Conservation (phyloP, 1,139 yeast genomes). For the Candida pseudocylindracea region DNA sequence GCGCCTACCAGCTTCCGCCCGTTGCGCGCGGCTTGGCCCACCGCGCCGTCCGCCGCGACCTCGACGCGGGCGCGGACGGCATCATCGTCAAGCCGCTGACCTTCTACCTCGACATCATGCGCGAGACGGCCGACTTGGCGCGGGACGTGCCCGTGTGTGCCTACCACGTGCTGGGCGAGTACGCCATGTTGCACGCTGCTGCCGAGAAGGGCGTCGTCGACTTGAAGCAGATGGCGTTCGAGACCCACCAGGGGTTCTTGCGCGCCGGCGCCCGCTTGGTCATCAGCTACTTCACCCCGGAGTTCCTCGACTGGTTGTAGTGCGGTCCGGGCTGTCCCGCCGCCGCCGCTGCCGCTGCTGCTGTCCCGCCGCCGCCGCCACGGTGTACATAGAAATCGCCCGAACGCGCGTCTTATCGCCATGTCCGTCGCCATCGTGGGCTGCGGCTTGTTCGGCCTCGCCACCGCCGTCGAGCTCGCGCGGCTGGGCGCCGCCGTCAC, state of each 20-base stretch:
- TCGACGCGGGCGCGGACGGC: constrained; percentile 90
- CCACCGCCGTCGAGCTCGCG: too few species aligned
- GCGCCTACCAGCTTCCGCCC: constrained; percentile 81
- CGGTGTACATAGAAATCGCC: too few species aligned
- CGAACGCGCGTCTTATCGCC: too few species aligned
- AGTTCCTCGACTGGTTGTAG: constrained; percentile 80
- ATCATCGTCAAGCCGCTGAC: constrained; percentile 95
- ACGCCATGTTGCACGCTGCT: constrained; percentile 95
- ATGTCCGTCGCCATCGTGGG: too few species aligned
- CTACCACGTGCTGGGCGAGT: constrained; percentile 95
- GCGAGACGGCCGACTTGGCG: constrained; percentile 72
- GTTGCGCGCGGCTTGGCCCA: constrained; percentile 90
- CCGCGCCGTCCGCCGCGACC: constrained; percentile 69
- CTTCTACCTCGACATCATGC: constrained; percentile 74
- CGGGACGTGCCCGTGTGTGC: constrained; percentile 78
- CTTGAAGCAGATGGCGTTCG: constrained; percentile 75
- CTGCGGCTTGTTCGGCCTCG: too few species aligned
- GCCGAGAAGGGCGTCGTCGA: constrained; percentile 92
- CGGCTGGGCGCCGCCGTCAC: too few species aligned
- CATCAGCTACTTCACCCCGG: constrained; percentile 88
- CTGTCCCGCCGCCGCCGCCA: too few species aligned
- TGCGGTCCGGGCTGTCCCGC: not conserved
- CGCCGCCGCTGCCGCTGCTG: too few species aligned
- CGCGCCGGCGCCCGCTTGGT: constrained; percentile 93
- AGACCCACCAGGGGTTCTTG: constrained; percentile 73